Conservation (phyloP, 2,329 filamentous ascomycete species). For the Trichoderma sp. region DNA sequence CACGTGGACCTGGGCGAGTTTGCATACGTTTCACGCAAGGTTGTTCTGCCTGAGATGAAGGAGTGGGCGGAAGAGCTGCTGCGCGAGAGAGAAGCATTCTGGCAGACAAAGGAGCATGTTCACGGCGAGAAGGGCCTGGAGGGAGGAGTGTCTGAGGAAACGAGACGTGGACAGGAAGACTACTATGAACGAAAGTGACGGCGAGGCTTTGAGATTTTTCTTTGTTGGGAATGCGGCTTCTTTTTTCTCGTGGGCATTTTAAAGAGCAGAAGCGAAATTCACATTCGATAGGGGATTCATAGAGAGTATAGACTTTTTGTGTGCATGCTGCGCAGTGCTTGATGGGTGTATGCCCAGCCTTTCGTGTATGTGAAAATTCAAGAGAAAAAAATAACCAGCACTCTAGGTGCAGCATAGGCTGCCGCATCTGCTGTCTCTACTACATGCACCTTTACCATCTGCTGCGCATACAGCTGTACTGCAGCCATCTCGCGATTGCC, state of each 20-base stretch:
- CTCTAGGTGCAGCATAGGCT: too few species aligned
- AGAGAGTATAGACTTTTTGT: conserved; percentile 13
- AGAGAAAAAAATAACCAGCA: too few species aligned
- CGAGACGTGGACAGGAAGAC: conserved; percentile 47
- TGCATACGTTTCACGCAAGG: conserved; percentile 70
- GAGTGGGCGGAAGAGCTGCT: conserved; percentile 78
- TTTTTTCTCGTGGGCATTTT: not conserved
- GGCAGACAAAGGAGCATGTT: conserved; percentile 56
- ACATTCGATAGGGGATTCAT: not conserved
- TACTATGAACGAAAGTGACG: conserved; percentile 47
- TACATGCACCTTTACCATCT: too few species aligned
- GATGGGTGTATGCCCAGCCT: too few species aligned
- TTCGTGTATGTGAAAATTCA: too few species aligned
- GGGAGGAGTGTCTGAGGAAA: conserved; percentile 42
- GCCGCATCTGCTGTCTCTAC: too few species aligned
- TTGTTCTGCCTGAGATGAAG: conserved; percentile 76
- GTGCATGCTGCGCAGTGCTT: not conserved
- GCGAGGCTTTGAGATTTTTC: not conserved
- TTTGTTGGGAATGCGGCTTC: not conserved
- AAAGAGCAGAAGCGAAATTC: conserved; percentile 4
- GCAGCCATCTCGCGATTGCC: conserved; percentile 15
- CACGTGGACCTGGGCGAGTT: conserved; percentile 83
- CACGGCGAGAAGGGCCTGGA: conserved; percentile 48
- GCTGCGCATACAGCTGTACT: not conserved
- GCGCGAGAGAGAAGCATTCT: conserved; percentile 72